Percentiles rank a stretch among this genome's conserved stretches.
phyloP scores from a whole-genome alignment of 169 alveolate species.

The Eimeria maxima region DNA sequence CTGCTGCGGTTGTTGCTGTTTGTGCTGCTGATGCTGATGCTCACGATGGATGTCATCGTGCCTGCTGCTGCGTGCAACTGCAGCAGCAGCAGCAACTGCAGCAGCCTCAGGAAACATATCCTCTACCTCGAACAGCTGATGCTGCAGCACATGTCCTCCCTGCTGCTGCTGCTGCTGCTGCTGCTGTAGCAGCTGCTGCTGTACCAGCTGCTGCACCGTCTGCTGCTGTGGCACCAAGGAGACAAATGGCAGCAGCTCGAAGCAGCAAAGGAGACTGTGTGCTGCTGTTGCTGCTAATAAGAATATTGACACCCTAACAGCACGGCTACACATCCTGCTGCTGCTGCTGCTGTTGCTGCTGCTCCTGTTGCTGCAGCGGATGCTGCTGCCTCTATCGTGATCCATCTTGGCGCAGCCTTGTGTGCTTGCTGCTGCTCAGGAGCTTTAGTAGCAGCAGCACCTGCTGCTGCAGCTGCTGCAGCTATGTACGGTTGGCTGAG shows the following conservation, averaged over 20 bases:
- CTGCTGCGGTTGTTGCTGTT: not conserved
- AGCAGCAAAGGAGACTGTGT: slow-evolving; percentile 24
- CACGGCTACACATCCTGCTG: not conserved
- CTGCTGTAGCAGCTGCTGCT: slow-evolving; percentile 5
- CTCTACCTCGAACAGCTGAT: not conserved
- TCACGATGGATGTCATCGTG: not conserved
- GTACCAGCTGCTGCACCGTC: not conserved
- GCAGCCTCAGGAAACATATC: not conserved
- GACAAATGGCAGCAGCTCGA: slow-evolving; percentile 59
- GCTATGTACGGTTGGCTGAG: not conserved
- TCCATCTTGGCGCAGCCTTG: not conserved
- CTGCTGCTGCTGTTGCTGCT: slow-evolving; percentile 39
- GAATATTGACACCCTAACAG: not conserved
- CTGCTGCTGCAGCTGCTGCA: slow-evolving; percentile 14
- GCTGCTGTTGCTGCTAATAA: slow-evolving; percentile 9
- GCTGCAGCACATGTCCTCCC: not conserved
- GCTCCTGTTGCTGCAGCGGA: slow-evolving; percentile 28
- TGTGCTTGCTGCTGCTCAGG: not conserved
- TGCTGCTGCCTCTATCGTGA: not conserved
- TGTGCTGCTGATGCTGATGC: not conserved
- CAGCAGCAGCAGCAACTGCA: slow-evolving; percentile 8
- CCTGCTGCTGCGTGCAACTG: not conserved
- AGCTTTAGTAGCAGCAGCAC: not conserved
- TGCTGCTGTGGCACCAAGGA: slow-evolving; percentile 1
- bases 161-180: not conserved